Percentiles rank a stretch among this genome's conserved stretches.
phyloP scores from a whole-genome alignment of 2,329 filamentous ascomycete genomes.

The Clathrospora elynae region DNA sequence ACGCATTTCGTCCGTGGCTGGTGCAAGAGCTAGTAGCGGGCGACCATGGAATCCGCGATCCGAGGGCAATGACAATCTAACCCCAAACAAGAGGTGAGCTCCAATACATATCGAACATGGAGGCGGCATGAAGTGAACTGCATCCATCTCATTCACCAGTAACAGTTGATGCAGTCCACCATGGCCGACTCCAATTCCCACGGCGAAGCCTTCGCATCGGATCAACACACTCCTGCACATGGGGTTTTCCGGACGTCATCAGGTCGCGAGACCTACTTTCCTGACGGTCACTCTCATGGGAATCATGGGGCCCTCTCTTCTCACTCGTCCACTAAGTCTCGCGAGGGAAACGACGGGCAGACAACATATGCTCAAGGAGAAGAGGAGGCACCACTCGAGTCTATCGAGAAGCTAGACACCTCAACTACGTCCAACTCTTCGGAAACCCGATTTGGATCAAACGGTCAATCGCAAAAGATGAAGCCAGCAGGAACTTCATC shows the following conservation, averaged over 20 bases:
- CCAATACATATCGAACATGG: constrained; percentile 1
- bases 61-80: constrained; percentile 12
- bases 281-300: constrained; percentile 28
- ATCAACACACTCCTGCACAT: constrained; percentile 7
- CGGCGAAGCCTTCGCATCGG: constrained; percentile 10
- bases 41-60: constrained; percentile 12
- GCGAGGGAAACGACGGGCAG: neutral
- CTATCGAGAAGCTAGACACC: constrained; percentile 16
- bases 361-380: constrained; percentile 1
- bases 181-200: constrained; percentile 23
- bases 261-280: constrained; percentile 37
- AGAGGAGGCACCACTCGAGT: constrained; percentile 18
- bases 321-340: constrained; percentile 7
- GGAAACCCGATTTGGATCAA: constrained; percentile 21
- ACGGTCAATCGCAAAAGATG: constrained; percentile 8
- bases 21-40: constrained; percentile 16
- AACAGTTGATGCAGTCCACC: constrained; percentile 6
- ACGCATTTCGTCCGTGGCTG: constrained; percentile 19
- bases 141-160: constrained; percentile 7
- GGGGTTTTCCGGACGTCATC: constrained; percentile 29
- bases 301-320: constrained; percentile 13
- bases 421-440: constrained; percentile 27
- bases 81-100: constrained; percentile 2
- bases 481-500: constrained; percentile 13
- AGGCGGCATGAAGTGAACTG: constrained; percentile 8